Conservation (phyloP, 139 green algal species). For the Chlorella sp. region DNA sequence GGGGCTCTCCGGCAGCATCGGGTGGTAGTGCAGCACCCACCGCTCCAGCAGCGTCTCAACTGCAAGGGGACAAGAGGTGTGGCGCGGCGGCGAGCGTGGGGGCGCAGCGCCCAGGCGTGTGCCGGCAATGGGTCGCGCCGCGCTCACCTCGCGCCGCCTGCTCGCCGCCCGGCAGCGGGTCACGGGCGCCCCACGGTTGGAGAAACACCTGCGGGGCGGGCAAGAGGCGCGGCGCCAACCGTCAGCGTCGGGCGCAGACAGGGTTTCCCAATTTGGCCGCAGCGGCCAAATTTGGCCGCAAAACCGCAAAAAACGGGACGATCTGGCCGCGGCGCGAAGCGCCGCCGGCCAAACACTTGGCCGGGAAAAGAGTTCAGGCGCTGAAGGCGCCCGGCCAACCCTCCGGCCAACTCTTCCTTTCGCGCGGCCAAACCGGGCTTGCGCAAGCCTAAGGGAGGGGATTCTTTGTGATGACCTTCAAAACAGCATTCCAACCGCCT, state of each 20-base stretch:
- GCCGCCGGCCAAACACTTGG: neutral
- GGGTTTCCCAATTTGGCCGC: neutral
- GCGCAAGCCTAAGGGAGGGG: no score
- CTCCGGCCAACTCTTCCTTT: no score
- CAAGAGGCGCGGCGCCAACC: neutral
- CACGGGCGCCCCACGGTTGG: constrained; percentile 33
- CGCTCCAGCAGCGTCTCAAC: constrained; percentile 59
- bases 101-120: neutral
- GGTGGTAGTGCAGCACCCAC: constrained; percentile 59
- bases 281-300: neutral
- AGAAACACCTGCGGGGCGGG: constrained; percentile 38
- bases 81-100: neutral
- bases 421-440: no score
- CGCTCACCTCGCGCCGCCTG: neutral
- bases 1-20: constrained; percentile 11
- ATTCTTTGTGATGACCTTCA: no score
- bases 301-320: neutral
- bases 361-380: neutral
- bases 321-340: neutral
- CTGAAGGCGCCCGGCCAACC: neutral
- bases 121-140: no score
- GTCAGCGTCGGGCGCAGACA: neutral
- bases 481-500: no score
- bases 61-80: neutral
- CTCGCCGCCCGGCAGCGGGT: neutral